Evolutionary conservation across 2,329 filamentous ascomycete species (phyloP), one percentile per base, ranked within the genome.

Genomic region (Aspergillus intermedius): DNA sequence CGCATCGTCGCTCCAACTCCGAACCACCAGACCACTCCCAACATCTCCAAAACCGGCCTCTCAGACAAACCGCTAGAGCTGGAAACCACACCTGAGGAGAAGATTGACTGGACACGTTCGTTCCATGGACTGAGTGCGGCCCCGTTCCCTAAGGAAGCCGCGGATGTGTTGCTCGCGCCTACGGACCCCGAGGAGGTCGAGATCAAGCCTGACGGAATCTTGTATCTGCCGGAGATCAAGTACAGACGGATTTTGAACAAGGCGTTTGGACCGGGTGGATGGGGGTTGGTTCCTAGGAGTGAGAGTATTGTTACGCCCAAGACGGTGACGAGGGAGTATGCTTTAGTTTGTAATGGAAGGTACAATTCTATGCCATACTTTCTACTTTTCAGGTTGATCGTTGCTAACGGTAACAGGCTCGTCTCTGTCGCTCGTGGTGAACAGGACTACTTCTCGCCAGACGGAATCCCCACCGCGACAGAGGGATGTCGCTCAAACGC

Each of bases 401-500:
- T 40, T 40, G 17, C 37, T 40, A 21, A 40, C 19, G 19, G 8
- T 17, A 6, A 21, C 62, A 96, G 91, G 54, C 86, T 96, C 56
- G 87, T 97, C 41, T 90, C 87, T 23, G 87, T 97, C 58, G 90
- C 93, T 1, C 87, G 93, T 57, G 93, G 93, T 65, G 93, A 97
- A 71, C 91, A 95, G 75, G 82, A 87, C 57, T 98, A 94, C 73
- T 98, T 97, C 73, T 82, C 81, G 59, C 80, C 88, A 30, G 91
- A 96, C 59, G 86, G 87, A 48, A 90, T 98, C 54, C 90, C 93
- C 22, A 95, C 91, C 1, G 91, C 93, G 7, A 91, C 91, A 51
- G 93, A 98, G 72, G 93, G 93, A 46, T 95, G 90, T 78, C 96
- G 96, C 73, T 95, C 90, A 54, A 98, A 98, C 66, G 93, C 93